Conservation (phyloP, 768 basidiomycete genomes). For the Chalciporus chontae region DNA sequence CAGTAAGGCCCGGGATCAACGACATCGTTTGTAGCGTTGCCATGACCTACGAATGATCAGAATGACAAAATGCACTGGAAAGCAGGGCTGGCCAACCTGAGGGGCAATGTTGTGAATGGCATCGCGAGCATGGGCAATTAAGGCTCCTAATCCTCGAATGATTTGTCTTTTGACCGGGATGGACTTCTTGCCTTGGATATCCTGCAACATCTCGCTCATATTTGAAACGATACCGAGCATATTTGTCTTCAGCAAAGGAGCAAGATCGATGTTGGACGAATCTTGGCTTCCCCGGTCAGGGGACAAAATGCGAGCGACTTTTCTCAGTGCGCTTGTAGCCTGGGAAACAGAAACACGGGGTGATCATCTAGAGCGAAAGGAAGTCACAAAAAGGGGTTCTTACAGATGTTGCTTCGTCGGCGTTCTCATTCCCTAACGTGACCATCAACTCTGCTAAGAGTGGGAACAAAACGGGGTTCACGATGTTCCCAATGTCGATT, state of each 20-base stretch:
- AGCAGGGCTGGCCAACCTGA: constrained; percentile 54
- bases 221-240: constrained; percentile 83
- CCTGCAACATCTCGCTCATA: constrained; percentile 85
- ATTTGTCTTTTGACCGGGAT: constrained; percentile 69
- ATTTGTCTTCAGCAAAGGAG: constrained; percentile 63
- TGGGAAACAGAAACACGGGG: constrained; percentile 43
- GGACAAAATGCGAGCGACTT: constrained; percentile 36
- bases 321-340: constrained; percentile 44
- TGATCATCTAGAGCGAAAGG: constrained; percentile 31
- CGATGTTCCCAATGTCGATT: constrained; percentile 45
- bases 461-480: constrained; percentile 65
- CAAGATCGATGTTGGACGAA: constrained; percentile 38
- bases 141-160: constrained; percentile 69
- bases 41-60: constrained; percentile 66
- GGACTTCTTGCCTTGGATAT: constrained; percentile 73
- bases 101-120: constrained; percentile 75
- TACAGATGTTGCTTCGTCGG: constrained; percentile 42
- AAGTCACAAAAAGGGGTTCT: constrained; percentile 10
- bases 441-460: constrained; percentile 76
- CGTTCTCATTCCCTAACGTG: constrained; percentile 68
- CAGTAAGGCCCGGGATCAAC: constrained; percentile 66
- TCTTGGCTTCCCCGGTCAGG: constrained; percentile 25
- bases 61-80: constrained; percentile 2
- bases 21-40: constrained; percentile 91
- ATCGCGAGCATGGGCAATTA: constrained; percentile 69